A percentile compares a stretch with the other conserved stretches of the same genome.
Conservation (phyloP, 2,329 filamentous ascomycete species). For the Colletotrichum lupini region DNA sequence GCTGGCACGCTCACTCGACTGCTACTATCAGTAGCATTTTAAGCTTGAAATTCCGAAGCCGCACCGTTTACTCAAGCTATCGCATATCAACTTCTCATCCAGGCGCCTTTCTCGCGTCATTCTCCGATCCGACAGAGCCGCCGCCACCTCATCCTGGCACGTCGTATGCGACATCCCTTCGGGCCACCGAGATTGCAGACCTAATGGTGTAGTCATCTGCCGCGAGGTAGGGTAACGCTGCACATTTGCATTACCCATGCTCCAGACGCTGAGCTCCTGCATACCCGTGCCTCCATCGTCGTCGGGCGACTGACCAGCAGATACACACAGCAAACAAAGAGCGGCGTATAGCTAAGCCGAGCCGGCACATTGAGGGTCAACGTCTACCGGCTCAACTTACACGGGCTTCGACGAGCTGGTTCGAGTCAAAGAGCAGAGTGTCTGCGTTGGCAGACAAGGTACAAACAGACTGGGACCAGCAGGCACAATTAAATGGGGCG, state of each 20-base stretch:
- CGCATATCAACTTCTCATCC: conserved; percentile 27
- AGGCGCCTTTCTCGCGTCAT: conserved; percentile 22
- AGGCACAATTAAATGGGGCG: background rate
- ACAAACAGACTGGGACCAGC: background rate
- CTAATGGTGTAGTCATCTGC: conserved; percentile 5
- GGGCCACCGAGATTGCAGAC: conserved; percentile 4
- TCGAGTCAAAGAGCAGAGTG: background rate
- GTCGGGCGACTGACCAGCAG: conserved; percentile 8
- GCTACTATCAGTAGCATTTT: background rate
- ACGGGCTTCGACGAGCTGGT: background rate
- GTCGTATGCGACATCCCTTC: background rate
- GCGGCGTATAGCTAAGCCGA: background rate
- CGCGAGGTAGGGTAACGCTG: conserved; percentile 19
- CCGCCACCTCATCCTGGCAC: conserved; percentile 23
- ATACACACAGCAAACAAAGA: background rate
- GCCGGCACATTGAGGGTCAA: background rate
- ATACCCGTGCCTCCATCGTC: conserved; percentile 32
- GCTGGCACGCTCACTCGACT: background rate
- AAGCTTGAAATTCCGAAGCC: background rate
- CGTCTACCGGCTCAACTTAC: background rate
- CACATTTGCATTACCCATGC: conserved; percentile 18
- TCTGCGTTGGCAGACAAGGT: background rate
- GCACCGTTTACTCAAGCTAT: conserved; percentile 10
- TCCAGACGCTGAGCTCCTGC: conserved; percentile 25
- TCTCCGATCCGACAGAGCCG: conserved; percentile 35